Evolutionary conservation across 2,329 filamentous ascomycete species (phyloP), one percentile per base, ranked within the genome.

Genomic region (Pyrenochaeta sp.): DNA sequence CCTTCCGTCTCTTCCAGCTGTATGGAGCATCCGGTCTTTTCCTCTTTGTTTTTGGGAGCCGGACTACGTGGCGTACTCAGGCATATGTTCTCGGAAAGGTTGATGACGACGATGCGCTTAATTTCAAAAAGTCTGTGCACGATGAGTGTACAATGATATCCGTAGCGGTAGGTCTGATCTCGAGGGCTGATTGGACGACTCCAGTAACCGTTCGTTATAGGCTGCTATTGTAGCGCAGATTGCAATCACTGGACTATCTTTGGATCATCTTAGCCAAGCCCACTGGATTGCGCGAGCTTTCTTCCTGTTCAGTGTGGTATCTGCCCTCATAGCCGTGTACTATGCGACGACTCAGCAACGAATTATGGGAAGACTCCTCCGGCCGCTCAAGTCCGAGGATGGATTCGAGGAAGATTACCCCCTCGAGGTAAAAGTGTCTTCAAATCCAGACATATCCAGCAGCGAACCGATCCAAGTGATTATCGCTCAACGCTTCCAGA

Each of bases 261-360:
- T 44, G 10, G 11, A 21, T 1, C 13, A 34, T 2, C 28, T 39
- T 4, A 34, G 29, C 7, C 8, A n/a, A 7, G 19, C 22, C 6
- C 35, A 21, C 3, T 44, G 28, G 41, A 6, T 24, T 13, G 28
- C 35, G 4, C 27, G 41, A 3, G 28, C 11, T 2, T 31, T 26
- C 10, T 35, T 44, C 18, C 19, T 13, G 3, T 34, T 39, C 11
- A 44, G 35, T 7, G 10, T 44, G 0, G 15, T 37, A 6, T 44
- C 21, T 2, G 18, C 22, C 3, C 27, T 28, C 11, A 24, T 28
- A 10, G 27, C 41, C 6, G 35, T 34, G 1, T 39, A 39, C 23
- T 39, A 44, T 7, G 35, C 41, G 0, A 39, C 41, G 6, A 44
- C 4, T 3, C 28, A 29, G 6, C 34, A 44, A n/a, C 35, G 41